Evolutionary conservation across 108 stramenopile genomes (phyloP).

Genomic region (Stephanodiscus triporus): DNA sequence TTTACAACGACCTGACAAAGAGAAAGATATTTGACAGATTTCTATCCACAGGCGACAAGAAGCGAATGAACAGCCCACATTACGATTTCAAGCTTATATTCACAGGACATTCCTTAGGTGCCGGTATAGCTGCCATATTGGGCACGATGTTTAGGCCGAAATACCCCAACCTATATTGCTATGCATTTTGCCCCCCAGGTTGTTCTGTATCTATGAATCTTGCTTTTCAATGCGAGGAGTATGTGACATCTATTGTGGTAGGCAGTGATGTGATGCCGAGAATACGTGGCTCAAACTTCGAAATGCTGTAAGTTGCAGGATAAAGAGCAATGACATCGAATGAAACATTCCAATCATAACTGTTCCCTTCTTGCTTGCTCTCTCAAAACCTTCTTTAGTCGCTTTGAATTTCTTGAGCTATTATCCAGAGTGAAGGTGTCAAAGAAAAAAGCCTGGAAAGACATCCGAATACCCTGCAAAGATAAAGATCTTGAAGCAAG

Average conservation of each 20-base stretch:
- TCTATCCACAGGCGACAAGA: neutral
- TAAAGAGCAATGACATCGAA: neutral
- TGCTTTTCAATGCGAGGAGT: conserved; percentile 31
- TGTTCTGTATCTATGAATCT: conserved; percentile 24
- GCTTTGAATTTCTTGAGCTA: conserved; percentile 18
- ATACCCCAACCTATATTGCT: conserved; percentile 20
- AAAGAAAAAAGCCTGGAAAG: conserved; percentile 8
- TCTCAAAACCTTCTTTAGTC: neutral
- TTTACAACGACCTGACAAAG: conserved; percentile 20
- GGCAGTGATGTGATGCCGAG: conserved; percentile 37
- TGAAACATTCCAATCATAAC: neutral
- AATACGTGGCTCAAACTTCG: conserved; percentile 12
- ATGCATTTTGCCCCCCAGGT: conserved; percentile 38
- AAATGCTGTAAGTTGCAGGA: conserved; percentile 9
- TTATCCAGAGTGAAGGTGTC: conserved; percentile 20
- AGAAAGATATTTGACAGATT: neutral
- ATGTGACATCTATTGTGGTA: conserved; percentile 25
- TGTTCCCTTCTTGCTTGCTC: neutral
- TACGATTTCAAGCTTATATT: conserved; percentile 6
- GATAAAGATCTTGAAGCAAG: conserved; percentile 19
- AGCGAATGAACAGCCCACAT: neutral
- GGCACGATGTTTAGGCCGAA: conserved; percentile 5
- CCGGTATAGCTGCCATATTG: neutral
- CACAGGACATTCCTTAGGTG: conserved; percentile 3
- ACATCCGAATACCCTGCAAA: conserved; percentile 10